Conservation (phyloP, 441 rosid genomes). For the Jatropha podagrica region DNA sequence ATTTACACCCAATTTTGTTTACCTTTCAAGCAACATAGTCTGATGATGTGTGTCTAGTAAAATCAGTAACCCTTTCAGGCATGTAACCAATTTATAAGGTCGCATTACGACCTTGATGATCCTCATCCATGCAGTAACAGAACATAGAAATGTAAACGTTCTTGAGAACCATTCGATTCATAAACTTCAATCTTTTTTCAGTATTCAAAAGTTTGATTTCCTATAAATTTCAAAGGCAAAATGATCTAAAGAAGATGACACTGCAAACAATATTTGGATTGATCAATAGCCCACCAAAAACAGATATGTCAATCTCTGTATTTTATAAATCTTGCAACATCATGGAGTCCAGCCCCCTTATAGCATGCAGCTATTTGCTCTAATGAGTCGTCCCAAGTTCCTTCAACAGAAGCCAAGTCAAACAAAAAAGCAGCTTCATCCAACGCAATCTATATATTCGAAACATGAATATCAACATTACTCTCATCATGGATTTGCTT, state of each 20-base stretch:
- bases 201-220: background rate
- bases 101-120: background rate
- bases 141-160: background rate
- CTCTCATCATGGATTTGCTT: background rate
- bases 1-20: background rate
- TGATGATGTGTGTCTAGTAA: background rate
- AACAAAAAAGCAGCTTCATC: slow-evolving; percentile 85
- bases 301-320: slow-evolving; percentile 46
- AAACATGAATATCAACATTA: slow-evolving; percentile 14
- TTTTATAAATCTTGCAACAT: slow-evolving; percentile 55
- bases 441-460: slow-evolving; percentile 51
- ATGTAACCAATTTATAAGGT: too few species aligned
- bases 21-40: background rate
- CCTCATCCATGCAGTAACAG: background rate
- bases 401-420: slow-evolving; percentile 83
- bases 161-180: background rate
- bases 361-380: slow-evolving; percentile 64
- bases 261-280: too few species aligned
- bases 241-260: background rate
- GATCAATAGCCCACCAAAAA: background rate
- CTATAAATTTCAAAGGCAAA: background rate
- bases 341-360: slow-evolving; percentile 64
- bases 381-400: slow-evolving; percentile 66
- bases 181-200: background rate
- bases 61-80: background rate